A percentile compares a stretch with the other conserved stretches of the same genome.
These are phyloP conservation scores for Nicotiana undulata DNA, from an alignment of 257 asterid species.

Conservation along the genomic window DNA sequence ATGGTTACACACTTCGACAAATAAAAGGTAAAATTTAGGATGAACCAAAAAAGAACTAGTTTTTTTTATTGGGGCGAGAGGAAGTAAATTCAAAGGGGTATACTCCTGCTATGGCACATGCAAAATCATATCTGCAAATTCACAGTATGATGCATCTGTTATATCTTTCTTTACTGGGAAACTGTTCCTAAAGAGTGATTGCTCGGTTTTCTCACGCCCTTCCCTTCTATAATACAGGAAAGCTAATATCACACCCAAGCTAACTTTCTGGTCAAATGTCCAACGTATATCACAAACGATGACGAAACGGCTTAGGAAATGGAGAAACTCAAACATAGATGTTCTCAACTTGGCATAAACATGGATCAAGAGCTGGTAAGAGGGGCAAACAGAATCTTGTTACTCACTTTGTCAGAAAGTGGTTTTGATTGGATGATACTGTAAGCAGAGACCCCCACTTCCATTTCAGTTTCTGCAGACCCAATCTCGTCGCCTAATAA, in stretches of 20 bases:
- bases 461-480: conserved; percentile 25
- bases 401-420: conserved; percentile 28
- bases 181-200: neutral
- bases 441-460: conserved; percentile 27
- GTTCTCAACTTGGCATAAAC: neutral
- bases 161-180: neutral
- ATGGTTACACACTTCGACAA: no score
- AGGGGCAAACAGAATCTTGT: neutral
- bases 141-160: neutral
- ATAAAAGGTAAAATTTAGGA: neutral
- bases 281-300: neutral
- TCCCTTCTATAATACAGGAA: neutral
- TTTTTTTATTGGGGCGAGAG: neutral
- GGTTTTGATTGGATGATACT: conserved; percentile 19
- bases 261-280: neutral
- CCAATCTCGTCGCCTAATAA: conserved; percentile 22
- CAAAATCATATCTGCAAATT: neutral
- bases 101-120: neutral
- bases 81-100: neutral
- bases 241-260: neutral
- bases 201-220: neutral
- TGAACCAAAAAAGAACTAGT: neutral
- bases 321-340: neutral
- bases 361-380: neutral
- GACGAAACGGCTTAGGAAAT: neutral